Conservation (phyloP, 352 stramenopile species). For the Phytophthora pseudosyringae region DNA sequence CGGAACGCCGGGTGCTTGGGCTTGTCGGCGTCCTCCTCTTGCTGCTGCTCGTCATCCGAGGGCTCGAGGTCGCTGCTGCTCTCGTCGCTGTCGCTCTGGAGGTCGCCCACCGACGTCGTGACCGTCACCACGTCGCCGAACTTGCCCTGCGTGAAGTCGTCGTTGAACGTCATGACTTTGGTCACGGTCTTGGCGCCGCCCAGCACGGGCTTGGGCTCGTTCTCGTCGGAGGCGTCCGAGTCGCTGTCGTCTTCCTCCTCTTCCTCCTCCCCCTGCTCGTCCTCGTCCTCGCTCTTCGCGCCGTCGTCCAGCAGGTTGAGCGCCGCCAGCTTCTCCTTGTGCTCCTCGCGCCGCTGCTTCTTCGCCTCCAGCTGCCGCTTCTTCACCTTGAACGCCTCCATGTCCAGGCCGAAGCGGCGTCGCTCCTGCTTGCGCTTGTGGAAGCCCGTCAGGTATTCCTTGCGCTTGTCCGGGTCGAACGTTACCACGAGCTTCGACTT, state of each 20-base stretch:
- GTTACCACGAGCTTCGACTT: slow-evolving; percentile 90
- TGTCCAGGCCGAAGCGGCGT: slow-evolving; percentile 85
- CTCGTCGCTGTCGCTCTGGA: slow-evolving; percentile 80
- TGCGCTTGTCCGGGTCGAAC: slow-evolving; percentile 89
- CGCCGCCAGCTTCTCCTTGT: slow-evolving; percentile 70
- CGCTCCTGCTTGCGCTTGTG: slow-evolving; percentile 89
- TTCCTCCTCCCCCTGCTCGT: slow-evolving; percentile 24
- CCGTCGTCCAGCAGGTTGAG: slow-evolving; percentile 67
- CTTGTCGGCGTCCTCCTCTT: slow-evolving; percentile 32
- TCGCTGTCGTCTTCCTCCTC: slow-evolving; percentile 43
- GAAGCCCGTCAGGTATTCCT: slow-evolving; percentile 88
- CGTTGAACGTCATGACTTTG: slow-evolving; percentile 80
- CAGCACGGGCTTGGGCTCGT: slow-evolving; percentile 38
- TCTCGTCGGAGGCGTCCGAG: slow-evolving; percentile 29
- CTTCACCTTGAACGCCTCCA: slow-evolving; percentile 91
- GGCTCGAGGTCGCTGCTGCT: slow-evolving; percentile 71
- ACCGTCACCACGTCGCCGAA: slow-evolving; percentile 90
- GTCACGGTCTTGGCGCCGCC: slow-evolving; percentile 45
- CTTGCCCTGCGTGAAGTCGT: slow-evolving; percentile 85
- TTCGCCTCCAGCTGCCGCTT: slow-evolving; percentile 80
- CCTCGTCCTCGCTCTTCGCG: slow-evolving; percentile 37
- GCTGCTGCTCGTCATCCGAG: slow-evolving; percentile 52
- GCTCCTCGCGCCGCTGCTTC: slow-evolving; percentile 84
- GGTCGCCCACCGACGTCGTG: slow-evolving; percentile 79
- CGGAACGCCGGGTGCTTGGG: slow-evolving; percentile 34